These are phyloP conservation scores for Penicillium frequentans DNA, from an alignment of 2,329 filamentous ascomycete genomes.

Conservation along the genomic window DNA sequence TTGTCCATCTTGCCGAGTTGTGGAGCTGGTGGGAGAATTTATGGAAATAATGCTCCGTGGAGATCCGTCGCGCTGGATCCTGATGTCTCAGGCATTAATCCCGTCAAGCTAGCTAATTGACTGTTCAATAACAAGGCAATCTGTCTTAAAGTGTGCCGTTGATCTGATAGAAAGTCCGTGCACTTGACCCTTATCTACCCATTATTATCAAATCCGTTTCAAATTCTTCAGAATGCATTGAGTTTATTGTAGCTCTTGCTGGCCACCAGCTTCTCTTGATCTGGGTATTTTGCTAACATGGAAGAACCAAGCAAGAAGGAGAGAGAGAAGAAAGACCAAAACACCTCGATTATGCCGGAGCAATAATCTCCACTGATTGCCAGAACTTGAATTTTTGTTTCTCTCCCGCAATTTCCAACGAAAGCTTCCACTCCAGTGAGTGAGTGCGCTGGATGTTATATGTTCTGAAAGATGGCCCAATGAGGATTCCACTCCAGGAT, in stretches of 20 bases:
- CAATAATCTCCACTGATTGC: not conserved
- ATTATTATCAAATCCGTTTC: no score
- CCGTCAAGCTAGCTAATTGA: not conserved
- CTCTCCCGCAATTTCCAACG: conserved; percentile 14
- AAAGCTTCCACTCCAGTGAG: conserved; percentile 6
- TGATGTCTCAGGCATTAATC: no score
- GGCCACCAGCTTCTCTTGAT: not conserved
- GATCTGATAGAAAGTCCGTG: no score
- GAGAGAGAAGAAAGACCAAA: not conserved
- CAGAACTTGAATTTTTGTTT: not conserved
- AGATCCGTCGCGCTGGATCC: not conserved
- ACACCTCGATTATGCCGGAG: not conserved
- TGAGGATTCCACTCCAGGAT: not conserved
- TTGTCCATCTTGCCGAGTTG: not conserved
- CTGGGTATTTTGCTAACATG: not conserved
- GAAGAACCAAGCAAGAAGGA: not conserved
- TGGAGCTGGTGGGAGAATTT: not conserved
- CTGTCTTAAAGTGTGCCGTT: no score
- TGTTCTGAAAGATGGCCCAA: conserved; percentile 16
- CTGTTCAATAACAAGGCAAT: not conserved
- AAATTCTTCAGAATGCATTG: no score
- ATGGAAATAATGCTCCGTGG: not conserved
- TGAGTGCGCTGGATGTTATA: conserved; percentile 17
- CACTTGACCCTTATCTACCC: no score
- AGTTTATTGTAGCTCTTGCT: no score